Evolutionary conservation across 1,284 basidiomycete species (phyloP).

Genomic region (Malassezia obtusa): DNA sequence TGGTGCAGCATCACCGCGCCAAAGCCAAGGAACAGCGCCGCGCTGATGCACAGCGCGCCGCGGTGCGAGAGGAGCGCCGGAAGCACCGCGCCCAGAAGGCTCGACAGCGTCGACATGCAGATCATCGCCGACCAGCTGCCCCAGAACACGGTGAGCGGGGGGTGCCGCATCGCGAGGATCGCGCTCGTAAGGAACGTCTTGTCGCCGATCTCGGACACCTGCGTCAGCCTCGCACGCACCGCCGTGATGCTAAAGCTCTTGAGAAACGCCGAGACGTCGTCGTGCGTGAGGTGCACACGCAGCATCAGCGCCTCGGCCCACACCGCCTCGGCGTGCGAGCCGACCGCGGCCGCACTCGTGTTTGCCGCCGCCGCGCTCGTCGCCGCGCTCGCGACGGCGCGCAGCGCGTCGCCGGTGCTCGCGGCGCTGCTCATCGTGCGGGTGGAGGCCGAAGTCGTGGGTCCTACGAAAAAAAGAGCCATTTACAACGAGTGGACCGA

Average conservation of each 20-base stretch:
- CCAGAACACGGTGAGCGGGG: conserved; percentile 71
- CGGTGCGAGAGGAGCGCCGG: conserved; percentile 34
- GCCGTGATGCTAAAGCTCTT: conserved; percentile 15
- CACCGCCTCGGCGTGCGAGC: neutral
- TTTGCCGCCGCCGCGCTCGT: neutral
- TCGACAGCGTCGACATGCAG: conserved; percentile 59
- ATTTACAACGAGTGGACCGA: too few species aligned
- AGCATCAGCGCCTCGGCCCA: neutral
- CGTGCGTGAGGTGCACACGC: conserved; percentile 1
- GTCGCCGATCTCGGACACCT: conserved; percentile 61
- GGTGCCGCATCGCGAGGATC: conserved; percentile 89
- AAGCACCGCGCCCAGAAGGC: conserved; percentile 39
- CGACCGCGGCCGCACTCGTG: neutral
- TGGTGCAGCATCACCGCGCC: conserved; percentile 36
- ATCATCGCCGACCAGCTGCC: conserved; percentile 80
- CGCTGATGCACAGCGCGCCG: conserved; percentile 70
- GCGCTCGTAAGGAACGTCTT: conserved; percentile 96
- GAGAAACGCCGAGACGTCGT: conserved; percentile 2
- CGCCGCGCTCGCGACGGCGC: neutral
- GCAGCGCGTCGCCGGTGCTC: neutral
- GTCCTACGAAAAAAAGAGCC: too few species aligned
- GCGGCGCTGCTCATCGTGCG: neutral
- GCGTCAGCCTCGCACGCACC: conserved; percentile 1
- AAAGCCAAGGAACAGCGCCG: conserved; percentile 51
- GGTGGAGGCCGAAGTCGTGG: neutral